Conservation (phyloP, 164 flowering plant species). For the Vitis rotundifolia region DNA sequence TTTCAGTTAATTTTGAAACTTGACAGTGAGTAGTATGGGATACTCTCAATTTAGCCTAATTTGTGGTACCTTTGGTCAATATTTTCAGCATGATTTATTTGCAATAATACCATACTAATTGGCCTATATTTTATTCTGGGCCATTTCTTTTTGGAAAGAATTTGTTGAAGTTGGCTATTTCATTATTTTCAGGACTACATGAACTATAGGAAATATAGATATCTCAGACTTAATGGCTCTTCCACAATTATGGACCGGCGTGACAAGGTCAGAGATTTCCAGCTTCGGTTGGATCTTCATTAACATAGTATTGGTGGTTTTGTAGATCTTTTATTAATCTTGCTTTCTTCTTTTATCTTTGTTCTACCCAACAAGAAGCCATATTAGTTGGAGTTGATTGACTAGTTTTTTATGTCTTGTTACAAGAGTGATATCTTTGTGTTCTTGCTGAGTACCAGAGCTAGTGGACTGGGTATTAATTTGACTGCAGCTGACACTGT, state of each 20-base stretch:
- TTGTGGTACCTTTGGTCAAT: neutral
- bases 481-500: constrained; percentile 99
- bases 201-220: constrained; percentile 92
- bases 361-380: neutral
- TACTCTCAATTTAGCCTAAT: neutral
- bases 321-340: neutral
- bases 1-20: too few relatives aligned
- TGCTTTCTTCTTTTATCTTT: neutral
- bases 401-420: constrained; percentile 6
- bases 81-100: neutral
- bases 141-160: neutral
- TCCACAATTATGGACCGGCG: constrained; percentile 97
- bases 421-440: constrained; percentile 95
- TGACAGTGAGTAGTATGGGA: neutral
- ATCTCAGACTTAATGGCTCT: constrained; percentile 95
- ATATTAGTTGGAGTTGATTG: neutral
- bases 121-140: neutral
- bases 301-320: neutral
- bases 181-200: constrained; percentile 82
- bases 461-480: constrained; percentile 98
- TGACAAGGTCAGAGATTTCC: constrained; percentile 98
- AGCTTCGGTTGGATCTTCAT: constrained; percentile 58
- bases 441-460: constrained; percentile 96
- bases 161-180: neutral
- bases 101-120: neutral